Evolutionary conservation across 2,329 filamentous ascomycete species (phyloP).

Genomic region (Verticillium tricorpus): DNA sequence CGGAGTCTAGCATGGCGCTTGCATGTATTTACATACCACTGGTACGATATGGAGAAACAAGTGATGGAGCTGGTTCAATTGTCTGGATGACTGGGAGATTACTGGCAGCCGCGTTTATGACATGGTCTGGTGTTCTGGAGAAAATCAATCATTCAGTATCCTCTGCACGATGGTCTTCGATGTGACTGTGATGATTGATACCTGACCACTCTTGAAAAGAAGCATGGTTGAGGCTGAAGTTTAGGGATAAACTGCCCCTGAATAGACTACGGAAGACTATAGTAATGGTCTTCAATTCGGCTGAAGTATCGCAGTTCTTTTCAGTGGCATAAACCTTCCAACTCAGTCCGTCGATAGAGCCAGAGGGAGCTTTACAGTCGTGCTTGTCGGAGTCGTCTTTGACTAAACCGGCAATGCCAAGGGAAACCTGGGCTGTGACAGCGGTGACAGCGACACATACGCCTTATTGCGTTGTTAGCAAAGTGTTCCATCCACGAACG

Average conservation of each 20-base stretch:
- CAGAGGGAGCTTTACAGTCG: too few relatives aligned
- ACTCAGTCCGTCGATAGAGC: too few relatives aligned
- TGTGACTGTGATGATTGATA: not conserved
- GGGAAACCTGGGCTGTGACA: too few relatives aligned
- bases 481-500: too few relatives aligned
- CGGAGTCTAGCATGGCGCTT: not conserved
- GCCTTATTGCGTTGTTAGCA: too few relatives aligned
- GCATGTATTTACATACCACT: not conserved
- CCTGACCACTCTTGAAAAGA: not conserved
- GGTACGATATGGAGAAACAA: not conserved
- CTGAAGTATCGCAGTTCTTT: too few relatives aligned
- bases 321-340: too few relatives aligned
- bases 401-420: too few relatives aligned
- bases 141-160: not conserved
- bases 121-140: not conserved
- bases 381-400: too few relatives aligned
- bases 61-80: not conserved
- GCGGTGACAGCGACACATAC: too few relatives aligned
- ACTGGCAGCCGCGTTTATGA: not conserved
- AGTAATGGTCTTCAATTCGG: too few relatives aligned
- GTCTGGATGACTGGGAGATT: not conserved
- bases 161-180: not conserved
- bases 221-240: not conserved
- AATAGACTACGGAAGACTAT: too few relatives aligned
- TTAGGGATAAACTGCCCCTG: not conserved